Evolutionary conservation across 768 basidiomycete species (phyloP).

Genomic region (Tylopilus sp.): DNA sequence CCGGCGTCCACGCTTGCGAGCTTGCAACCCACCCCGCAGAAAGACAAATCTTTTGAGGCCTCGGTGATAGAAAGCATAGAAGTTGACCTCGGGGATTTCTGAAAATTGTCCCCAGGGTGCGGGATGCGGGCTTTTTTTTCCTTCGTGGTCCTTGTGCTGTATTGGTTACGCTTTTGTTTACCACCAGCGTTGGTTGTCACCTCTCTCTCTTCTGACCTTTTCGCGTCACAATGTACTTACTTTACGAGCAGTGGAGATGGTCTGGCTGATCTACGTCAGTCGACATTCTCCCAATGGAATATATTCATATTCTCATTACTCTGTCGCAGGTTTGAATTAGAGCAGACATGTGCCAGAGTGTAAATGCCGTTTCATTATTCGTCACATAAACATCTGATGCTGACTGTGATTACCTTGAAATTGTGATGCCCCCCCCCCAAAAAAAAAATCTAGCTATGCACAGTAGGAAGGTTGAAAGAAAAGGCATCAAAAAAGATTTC

Average conservation of each 20-base stretch:
- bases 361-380: conserved; percentile 4
- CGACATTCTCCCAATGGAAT: conserved; percentile 1
- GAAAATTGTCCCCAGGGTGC: too few species aligned
- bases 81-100: conserved; percentile 79
- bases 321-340: background rate
- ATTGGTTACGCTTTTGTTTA: background rate
- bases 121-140: background rate
- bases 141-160: background rate
- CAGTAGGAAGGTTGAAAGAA: background rate
- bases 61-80: conserved; percentile 65
- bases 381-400: background rate
- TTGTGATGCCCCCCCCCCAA: background rate
- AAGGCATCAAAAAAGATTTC: conserved; percentile 1
- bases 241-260: background rate
- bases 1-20: conserved; percentile 21
- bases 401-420: conserved; percentile 3
- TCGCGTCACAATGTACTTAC: conserved; percentile 6
- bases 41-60: conserved; percentile 48
- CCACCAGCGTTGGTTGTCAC: background rate
- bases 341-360: background rate
- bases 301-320: background rate
- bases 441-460: conserved; percentile 8
- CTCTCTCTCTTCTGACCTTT: background rate
- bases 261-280: conserved; percentile 5
- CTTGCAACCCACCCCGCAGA: conserved; percentile 28